Evolutionary conservation across 352 stramenopile genomes (phyloP).

Genomic region (Phytophthora palmivora): DNA sequence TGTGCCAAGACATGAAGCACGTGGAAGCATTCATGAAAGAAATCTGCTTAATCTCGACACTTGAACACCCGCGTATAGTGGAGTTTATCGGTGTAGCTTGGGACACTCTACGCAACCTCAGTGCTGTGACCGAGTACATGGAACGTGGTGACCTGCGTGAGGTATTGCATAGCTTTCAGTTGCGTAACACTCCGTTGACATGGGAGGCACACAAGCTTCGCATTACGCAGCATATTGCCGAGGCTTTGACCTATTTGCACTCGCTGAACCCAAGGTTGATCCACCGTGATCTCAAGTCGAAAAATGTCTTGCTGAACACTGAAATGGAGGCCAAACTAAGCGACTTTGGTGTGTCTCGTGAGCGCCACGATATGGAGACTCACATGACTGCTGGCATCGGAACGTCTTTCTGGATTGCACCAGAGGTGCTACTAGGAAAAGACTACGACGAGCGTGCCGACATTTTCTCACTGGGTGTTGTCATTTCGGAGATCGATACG

Average conservation of each 20-base stretch:
- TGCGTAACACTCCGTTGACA: slow-evolving; percentile 48
- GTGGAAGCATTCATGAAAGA: slow-evolving; percentile 72
- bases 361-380: slow-evolving; percentile 62
- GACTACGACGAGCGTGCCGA: slow-evolving; percentile 65
- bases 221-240: slow-evolving; percentile 63
- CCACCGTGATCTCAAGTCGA: slow-evolving; percentile 79
- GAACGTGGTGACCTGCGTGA: slow-evolving; percentile 71
- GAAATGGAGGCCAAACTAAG: slow-evolving; percentile 79
- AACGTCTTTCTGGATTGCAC: slow-evolving; percentile 78
- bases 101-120: slow-evolving; percentile 64
- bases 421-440: slow-evolving; percentile 64
- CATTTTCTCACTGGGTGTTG: slow-evolving; percentile 62
- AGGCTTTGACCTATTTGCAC: slow-evolving; percentile 73
- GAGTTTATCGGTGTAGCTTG: slow-evolving; percentile 75
- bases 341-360: slow-evolving; percentile 77
- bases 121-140: slow-evolving; percentile 77
- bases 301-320: slow-evolving; percentile 75
- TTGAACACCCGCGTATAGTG: slow-evolving; percentile 68
- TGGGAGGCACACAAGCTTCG: slow-evolving; percentile 63
- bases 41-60: slow-evolving; percentile 67
- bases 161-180: slow-evolving; percentile 58
- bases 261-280: slow-evolving; percentile 73
- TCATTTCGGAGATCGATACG: slow-evolving; percentile 64
- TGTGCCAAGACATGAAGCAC: slow-evolving; percentile 57
- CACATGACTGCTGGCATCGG: slow-evolving; percentile 77